Percentiles rank a stretch among this genome's conserved stretches.
These are phyloP conservation scores for Coelastrella sp. DNA, from an alignment of 139 green algal genomes.

Conservation along the genomic window DNA sequence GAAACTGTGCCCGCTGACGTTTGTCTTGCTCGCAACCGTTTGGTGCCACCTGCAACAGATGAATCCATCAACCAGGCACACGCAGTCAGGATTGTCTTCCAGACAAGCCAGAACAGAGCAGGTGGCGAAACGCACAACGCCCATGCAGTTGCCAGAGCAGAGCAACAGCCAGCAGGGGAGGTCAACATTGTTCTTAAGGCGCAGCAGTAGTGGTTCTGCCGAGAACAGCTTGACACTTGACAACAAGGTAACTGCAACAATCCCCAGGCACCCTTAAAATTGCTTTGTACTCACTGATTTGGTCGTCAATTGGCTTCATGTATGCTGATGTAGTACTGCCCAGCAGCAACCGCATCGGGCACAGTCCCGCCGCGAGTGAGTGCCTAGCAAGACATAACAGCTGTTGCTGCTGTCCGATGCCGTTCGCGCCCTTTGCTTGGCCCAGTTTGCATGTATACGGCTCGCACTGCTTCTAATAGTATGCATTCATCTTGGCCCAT, in stretches of 20 bases:
- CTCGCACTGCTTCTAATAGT: too few relatives aligned
- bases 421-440: too few relatives aligned
- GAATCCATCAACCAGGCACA: not conserved
- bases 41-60: conserved; percentile 24
- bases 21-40: not conserved
- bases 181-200: conserved; percentile 2
- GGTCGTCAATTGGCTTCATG: not conserved
- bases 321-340: not conserved
- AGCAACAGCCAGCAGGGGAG: not conserved
- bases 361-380: not conserved
- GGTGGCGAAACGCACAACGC: not conserved
- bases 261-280: not conserved
- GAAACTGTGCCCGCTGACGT: too few relatives aligned
- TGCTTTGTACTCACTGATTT: not conserved
- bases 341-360: not conserved
- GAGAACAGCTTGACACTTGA: conserved; percentile 31
- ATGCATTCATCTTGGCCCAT: too few relatives aligned
- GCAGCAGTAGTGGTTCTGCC: conserved; percentile 24
- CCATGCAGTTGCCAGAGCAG: not conserved
- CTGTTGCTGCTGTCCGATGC: too few relatives aligned
- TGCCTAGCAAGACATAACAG: not conserved
- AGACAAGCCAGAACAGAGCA: not conserved
- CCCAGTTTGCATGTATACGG: too few relatives aligned
- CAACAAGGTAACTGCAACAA: conserved; percentile 24
- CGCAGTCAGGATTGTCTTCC: conserved; percentile 3